Percentiles rank a stretch among this genome's conserved stretches.
Evolutionary conservation across 371 early-diverging fungal genomes (phyloP).

Genomic region (Mucor piriformis): DNA sequence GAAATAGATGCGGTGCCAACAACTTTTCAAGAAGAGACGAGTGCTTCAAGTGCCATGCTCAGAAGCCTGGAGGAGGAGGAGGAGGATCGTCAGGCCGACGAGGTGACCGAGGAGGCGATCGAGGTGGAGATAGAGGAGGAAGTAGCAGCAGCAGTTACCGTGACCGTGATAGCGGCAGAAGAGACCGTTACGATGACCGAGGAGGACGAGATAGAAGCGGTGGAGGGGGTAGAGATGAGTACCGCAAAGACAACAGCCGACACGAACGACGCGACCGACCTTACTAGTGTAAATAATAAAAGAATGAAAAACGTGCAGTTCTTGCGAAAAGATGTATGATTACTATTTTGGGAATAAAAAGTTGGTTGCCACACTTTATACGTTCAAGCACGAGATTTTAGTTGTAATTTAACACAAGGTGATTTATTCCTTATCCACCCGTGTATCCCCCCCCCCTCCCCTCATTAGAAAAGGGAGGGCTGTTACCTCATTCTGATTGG

Average conservation of each 20-base stretch:
- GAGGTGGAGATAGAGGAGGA: slow-evolving; percentile 13
- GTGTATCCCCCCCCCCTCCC: not conserved
- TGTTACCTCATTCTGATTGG: slow-evolving; percentile 7
- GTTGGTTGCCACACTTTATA: slow-evolving; percentile 18
- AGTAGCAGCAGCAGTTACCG: slow-evolving; percentile 12
- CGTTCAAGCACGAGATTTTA: slow-evolving; percentile 19
- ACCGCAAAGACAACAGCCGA: slow-evolving; percentile 17
- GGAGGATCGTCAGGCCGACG: slow-evolving; percentile 7
- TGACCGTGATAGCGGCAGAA: slow-evolving; percentile 16
- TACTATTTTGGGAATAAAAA: slow-evolving; percentile 3
- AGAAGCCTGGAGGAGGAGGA: slow-evolving; percentile 18
- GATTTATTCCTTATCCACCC: slow-evolving; percentile 1
- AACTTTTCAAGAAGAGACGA: slow-evolving; percentile 38
- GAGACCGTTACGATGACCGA: slow-evolving; percentile 10
- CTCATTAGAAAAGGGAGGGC: not conserved
- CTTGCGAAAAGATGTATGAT: slow-evolving; percentile 7
- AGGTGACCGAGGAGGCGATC: slow-evolving; percentile 15
- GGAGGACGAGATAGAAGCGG: slow-evolving; percentile 16
- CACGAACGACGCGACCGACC: slow-evolving; percentile 32
- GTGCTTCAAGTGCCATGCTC: slow-evolving; percentile 34
- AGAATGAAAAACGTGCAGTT: slow-evolving; percentile 5
- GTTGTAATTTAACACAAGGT: slow-evolving; percentile 21
- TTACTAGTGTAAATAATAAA: slow-evolving; percentile 20
- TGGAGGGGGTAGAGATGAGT: slow-evolving; percentile 16
- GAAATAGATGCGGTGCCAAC: slow-evolving; percentile 30